Percentiles rank a stretch among this genome's conserved stretches.
phyloP scores from a whole-genome alignment of 352 stramenopile species.

The Phytophthora aleatoria region DNA sequence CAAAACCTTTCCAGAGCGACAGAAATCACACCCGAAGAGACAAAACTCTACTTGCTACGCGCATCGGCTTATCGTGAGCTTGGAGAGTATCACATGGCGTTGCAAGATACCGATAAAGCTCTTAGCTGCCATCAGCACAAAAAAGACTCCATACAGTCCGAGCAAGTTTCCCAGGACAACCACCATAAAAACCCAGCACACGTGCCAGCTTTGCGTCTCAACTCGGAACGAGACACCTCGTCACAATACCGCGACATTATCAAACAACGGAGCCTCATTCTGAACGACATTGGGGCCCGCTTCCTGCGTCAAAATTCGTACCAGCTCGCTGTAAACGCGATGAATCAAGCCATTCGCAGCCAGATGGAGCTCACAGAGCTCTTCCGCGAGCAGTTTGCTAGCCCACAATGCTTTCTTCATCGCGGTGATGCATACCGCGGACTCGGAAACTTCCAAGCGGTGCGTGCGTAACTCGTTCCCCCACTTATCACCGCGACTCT shows the following conservation, averaged over 20 bases:
- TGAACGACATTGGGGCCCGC: constrained; percentile 71
- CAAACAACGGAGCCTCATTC: constrained; percentile 72
- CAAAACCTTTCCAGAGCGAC: constrained; percentile 67
- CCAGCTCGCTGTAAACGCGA: constrained; percentile 76
- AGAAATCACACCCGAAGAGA: constrained; percentile 71
- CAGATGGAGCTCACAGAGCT: constrained; percentile 52
- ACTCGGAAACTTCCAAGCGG: constrained; percentile 73
- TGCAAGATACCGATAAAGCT: constrained; percentile 68
- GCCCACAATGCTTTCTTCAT: constrained; percentile 68
- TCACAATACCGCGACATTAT: constrained; percentile 67
- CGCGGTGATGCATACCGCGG: constrained; percentile 78
- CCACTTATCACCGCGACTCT: not conserved
- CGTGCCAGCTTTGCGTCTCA: constrained; percentile 17
- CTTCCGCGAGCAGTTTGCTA: constrained; percentile 49
- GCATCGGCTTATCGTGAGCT: constrained; percentile 70
- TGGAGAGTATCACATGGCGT: constrained; percentile 56
- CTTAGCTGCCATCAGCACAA: constrained; percentile 51
- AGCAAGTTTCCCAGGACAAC: constrained; percentile 11
- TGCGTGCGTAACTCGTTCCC: constrained; percentile 21
- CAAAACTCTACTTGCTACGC: constrained; percentile 71
- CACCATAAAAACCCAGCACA: constrained; percentile 11
- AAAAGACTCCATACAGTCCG: constrained; percentile 23
- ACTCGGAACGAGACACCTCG: constrained; percentile 41
- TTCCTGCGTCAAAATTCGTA: constrained; percentile 63
- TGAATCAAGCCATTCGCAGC: constrained; percentile 78